phyloP scores from a whole-genome alignment of 2,329 filamentous ascomycete genomes.

The Akanthomyces muscarius region DNA sequence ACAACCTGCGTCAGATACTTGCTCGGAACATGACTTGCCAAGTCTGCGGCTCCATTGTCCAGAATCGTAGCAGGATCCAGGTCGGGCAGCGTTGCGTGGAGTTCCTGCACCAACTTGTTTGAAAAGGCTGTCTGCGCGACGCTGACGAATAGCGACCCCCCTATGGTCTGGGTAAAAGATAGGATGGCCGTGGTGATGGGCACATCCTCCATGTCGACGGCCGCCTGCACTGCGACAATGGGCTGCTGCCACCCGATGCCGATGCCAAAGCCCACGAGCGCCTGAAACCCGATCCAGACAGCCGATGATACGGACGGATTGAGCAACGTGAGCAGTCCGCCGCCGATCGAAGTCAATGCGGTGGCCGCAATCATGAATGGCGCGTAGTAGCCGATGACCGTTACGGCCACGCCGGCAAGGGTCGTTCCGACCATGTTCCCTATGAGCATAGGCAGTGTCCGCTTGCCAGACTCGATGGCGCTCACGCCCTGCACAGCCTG shows the following conservation, averaged over 20 bases:
- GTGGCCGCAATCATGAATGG: conserved; percentile 39
- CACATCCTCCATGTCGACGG: conserved; percentile 36
- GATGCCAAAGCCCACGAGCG: conserved; percentile 36
- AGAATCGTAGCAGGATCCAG: background rate
- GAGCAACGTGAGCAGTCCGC: conserved; percentile 42
- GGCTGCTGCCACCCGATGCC: conserved; percentile 38
- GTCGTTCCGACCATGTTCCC: conserved; percentile 34
- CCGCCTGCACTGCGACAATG: conserved; percentile 38
- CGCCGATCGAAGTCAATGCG: conserved; percentile 33
- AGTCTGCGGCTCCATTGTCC: background rate
- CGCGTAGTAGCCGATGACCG: conserved; percentile 40
- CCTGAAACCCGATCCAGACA: conserved; percentile 44
- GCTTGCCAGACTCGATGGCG: conserved; percentile 37
- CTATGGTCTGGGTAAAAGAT: conserved; percentile 28
- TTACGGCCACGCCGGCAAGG: conserved; percentile 33
- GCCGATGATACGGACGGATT: conserved; percentile 28
- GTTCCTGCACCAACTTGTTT: background rate
- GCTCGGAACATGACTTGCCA: background rate
- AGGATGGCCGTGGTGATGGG: conserved; percentile 39
- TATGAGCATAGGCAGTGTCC: conserved; percentile 39
- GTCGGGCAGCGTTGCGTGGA: background rate
- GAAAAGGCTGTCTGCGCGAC: conserved; percentile 12
- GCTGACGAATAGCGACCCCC: conserved; percentile 1
- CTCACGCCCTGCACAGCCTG: conserved; percentile 40
- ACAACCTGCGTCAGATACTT: background rate